Evolutionary conservation across 108 stramenopile genomes (phyloP).

Genomic region (Pseudonitzschia multiseries): DNA sequence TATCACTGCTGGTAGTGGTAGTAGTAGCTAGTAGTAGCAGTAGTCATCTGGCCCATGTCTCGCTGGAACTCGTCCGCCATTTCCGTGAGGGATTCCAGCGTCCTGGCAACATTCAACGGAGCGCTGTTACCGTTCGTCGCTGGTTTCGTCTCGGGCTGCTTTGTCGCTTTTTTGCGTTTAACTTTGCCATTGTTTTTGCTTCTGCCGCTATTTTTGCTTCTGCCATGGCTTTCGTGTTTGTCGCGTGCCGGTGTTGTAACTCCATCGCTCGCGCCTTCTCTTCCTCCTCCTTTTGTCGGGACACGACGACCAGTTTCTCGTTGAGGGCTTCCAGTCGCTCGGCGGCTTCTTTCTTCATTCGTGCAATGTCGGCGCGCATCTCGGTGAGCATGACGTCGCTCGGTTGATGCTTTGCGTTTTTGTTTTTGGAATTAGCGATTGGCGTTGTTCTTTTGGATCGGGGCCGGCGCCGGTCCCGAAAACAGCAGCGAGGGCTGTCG

Average conservation of each 20-base stretch:
- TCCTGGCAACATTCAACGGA: not conserved
- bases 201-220: not conserved
- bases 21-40: not conserved
- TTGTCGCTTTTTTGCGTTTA: too few species aligned
- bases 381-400: conserved; percentile 12
- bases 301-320: conserved; percentile 23
- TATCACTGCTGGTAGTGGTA: not conserved
- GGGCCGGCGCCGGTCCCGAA: not conserved
- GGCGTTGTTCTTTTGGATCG: not conserved
- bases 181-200: not conserved
- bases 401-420: not conserved
- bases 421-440: not conserved
- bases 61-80: conserved; percentile 12
- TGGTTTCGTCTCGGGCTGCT: too few species aligned
- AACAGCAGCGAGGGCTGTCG: not conserved
- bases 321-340: conserved; percentile 51
- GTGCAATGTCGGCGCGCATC: conserved; percentile 62
- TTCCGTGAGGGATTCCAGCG: not conserved
- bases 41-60: not conserved
- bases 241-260: not conserved
- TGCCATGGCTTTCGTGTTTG: not conserved
- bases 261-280: not conserved
- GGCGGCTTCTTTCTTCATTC: conserved; percentile 60
- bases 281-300: conserved; percentile 12
- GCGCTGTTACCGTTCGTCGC: too few species aligned